Conservation (phyloP, 495 filamentous ascomycete genomes). For the Pyrenula massariospora region DNA sequence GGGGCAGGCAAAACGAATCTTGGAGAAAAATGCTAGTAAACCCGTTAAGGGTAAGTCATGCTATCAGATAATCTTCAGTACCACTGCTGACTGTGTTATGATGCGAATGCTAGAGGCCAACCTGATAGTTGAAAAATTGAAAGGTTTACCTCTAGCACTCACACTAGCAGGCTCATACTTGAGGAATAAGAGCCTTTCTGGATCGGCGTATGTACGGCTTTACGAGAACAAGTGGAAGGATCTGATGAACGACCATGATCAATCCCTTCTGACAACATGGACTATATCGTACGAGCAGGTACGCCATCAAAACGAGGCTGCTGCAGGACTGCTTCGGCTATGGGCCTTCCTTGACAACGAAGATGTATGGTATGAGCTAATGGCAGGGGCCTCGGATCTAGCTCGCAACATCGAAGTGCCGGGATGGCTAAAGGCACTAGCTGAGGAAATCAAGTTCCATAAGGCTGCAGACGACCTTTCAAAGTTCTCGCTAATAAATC, state of each 20-base stretch:
- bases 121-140: constrained; percentile 6
- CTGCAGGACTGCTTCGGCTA: constrained; percentile 20
- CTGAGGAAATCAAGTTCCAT: constrained; percentile 14
- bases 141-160: constrained; percentile 21
- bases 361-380: constrained; percentile 17
- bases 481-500: constrained; percentile 20
- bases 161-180: constrained; percentile 20
- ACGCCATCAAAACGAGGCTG: constrained; percentile 10
- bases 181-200: constrained; percentile 7
- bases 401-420: constrained; percentile 14
- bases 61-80: not conserved
- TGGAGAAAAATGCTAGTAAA: not conserved
- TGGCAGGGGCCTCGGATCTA: constrained; percentile 2
- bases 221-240: constrained; percentile 22
- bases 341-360: constrained; percentile 21
- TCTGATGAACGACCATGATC: constrained; percentile 6
- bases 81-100: not conserved
- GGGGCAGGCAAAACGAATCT: not conserved
- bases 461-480: constrained; percentile 13
- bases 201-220: constrained; percentile 15
- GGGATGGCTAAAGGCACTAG: constrained; percentile 13
- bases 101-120: not conserved
- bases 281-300: constrained; percentile 18
- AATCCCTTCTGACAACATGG: constrained; percentile 12
- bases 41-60: not conserved